Conservation (phyloP, 306 rosid genomes). For the Fragaria nilgerrensis region DNA sequence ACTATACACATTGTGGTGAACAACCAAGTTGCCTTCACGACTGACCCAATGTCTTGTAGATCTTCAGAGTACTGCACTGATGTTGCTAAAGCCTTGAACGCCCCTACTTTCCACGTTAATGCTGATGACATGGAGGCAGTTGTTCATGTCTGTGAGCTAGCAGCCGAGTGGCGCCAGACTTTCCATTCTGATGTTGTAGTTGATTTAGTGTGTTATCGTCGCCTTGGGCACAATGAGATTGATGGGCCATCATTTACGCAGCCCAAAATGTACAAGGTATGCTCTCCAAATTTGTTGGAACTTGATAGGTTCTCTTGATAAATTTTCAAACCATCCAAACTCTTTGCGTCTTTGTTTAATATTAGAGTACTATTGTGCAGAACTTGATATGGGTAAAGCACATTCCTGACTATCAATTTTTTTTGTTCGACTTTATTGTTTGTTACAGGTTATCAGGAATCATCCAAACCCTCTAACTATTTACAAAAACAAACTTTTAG, state of each 20-base stretch:
- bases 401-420: slow-evolving; percentile 6
- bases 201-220: slow-evolving; percentile 89
- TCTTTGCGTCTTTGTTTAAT: not conserved
- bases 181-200: slow-evolving; percentile 98
- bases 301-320: not conserved
- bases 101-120: slow-evolving; percentile 88
- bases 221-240: slow-evolving; percentile 96
- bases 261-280: slow-evolving; percentile 92
- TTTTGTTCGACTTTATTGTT: not conserved
- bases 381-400: slow-evolving; percentile 17
- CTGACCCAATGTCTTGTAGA: slow-evolving; percentile 84
- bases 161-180: slow-evolving; percentile 98
- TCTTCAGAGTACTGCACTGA: slow-evolving; percentile 93
- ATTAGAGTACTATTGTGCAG: not conserved
- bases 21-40: slow-evolving; percentile 95
- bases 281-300: slow-evolving; percentile 18
- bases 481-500: slow-evolving; percentile 79
- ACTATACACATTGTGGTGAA: slow-evolving; percentile 87
- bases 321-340: not conserved
- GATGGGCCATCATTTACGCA: slow-evolving; percentile 97
- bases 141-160: slow-evolving; percentile 93
- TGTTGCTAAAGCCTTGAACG: slow-evolving; percentile 91
- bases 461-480: slow-evolving; percentile 88
- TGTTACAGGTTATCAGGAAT: slow-evolving; percentile 63
- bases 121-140: slow-evolving; percentile 97